Percentiles rank a stretch among this genome's conserved stretches.
phyloP scores from a whole-genome alignment of 2,329 filamentous ascomycete genomes.

The Diaporthe eres region DNA sequence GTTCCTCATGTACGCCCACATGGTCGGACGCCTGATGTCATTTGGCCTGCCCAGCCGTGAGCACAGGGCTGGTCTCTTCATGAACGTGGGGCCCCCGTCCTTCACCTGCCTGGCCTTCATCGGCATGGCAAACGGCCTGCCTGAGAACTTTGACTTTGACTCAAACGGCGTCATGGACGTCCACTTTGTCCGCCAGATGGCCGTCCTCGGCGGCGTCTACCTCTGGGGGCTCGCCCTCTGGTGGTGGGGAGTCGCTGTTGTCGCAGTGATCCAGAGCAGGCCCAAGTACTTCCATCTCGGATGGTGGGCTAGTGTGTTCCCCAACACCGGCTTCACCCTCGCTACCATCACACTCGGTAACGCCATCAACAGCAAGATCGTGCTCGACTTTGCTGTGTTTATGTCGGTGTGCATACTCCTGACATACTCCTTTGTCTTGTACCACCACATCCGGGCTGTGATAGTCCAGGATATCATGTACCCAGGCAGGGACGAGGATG shows the following conservation, averaged over 20 bases:
- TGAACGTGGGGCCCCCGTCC: constrained; percentile 81
- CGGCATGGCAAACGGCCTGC: constrained; percentile 73
- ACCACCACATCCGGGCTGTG: constrained; percentile 62
- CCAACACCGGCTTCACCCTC: constrained; percentile 72
- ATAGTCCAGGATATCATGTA: constrained; percentile 69
- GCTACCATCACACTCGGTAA: constrained; percentile 68
- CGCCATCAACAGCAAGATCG: constrained; percentile 59
- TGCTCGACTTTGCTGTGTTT: constrained; percentile 63
- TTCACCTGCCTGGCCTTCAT: constrained; percentile 80
- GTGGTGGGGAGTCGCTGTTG: constrained; percentile 64
- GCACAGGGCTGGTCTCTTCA: constrained; percentile 79
- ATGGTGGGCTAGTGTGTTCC: constrained; percentile 76
- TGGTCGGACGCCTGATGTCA: constrained; percentile 80
- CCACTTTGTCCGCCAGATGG: constrained; percentile 60
- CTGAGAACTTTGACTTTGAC: constrained; percentile 60
- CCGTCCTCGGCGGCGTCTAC: constrained; percentile 58
- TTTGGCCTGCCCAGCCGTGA: constrained; percentile 73
- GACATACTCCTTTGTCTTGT: constrained; percentile 60
- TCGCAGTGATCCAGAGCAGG: constrained; percentile 61
- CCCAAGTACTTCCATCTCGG: constrained; percentile 70
- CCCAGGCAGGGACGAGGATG: constrained; percentile 68
- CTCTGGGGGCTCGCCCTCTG: constrained; percentile 56
- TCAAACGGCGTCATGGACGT: constrained; percentile 60
- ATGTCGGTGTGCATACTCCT: constrained; percentile 63
- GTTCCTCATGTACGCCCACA: constrained; percentile 80